Evolutionary conservation across 1,284 basidiomycete species (phyloP).

Genomic region (Cryptococcus sp.): DNA sequence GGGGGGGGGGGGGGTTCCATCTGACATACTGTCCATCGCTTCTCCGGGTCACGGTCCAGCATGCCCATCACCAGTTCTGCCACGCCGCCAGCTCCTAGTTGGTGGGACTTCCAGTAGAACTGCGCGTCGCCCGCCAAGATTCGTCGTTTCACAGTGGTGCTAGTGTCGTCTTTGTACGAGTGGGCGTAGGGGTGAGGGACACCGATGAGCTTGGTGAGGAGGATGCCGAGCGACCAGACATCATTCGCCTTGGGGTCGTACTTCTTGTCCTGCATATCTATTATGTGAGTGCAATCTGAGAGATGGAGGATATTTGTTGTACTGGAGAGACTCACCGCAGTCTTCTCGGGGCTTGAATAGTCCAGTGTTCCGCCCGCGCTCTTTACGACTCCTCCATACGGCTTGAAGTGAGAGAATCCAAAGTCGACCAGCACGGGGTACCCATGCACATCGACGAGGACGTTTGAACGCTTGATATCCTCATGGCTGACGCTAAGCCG

Average conservation of each 20-base stretch:
- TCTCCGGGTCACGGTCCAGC: conserved; percentile 30
- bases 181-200: conserved; percentile 36
- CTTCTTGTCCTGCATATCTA: conserved; percentile 20
- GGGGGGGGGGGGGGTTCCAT: not conserved
- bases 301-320: not conserved
- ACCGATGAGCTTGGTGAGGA: conserved; percentile 38
- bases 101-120: conserved; percentile 20
- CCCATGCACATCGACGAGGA: conserved; percentile 29
- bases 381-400: conserved; percentile 22
- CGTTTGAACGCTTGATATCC: conserved; percentile 48
- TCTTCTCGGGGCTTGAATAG: conserved; percentile 48
- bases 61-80: conserved; percentile 37
- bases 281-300: not conserved
- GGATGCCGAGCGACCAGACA: conserved; percentile 46
- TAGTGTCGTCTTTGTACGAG: conserved; percentile 15
- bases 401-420: conserved; percentile 45
- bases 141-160: conserved; percentile 22
- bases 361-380: conserved; percentile 46
- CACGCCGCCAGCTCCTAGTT: conserved; percentile 15
- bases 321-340: conserved; percentile 23
- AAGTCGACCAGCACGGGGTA: conserved; percentile 42
- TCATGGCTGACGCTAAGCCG: conserved; percentile 43
- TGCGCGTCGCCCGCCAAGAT: conserved; percentile 23
- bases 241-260: conserved; percentile 45
- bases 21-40: conserved; percentile 37